These are phyloP conservation scores for Crucibulum laeve DNA, from an alignment of 768 basidiomycete species.

Conservation along the genomic window DNA sequence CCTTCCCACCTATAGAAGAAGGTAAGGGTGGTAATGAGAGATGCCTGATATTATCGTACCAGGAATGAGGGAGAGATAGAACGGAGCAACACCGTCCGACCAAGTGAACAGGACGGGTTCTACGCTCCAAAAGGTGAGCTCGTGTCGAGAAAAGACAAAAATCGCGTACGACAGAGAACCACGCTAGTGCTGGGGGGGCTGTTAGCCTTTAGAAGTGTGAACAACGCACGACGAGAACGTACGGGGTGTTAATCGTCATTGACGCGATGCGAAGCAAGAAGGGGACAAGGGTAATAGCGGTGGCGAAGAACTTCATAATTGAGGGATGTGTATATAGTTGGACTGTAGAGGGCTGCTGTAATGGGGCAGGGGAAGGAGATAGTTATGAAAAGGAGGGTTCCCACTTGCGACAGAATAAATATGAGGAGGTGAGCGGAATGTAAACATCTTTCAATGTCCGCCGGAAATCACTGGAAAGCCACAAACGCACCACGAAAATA, in stretches of 20 bases:
- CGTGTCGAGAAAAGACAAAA: conserved; percentile 2
- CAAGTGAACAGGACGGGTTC: conserved; percentile 59
- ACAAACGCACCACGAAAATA: background rate
- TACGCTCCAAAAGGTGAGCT: conserved; percentile 17
- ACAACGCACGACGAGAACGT: conserved; percentile 30
- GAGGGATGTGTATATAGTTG: conserved; percentile 4
- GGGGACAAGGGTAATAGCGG: conserved; percentile 29
- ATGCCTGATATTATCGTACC: conserved; percentile 34
- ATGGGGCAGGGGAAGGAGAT: conserved; percentile 10
- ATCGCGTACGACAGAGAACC: conserved; percentile 48
- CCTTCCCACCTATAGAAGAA: conserved; percentile 42
- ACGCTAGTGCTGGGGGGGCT: conserved; percentile 15
- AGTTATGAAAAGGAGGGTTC: background rate
- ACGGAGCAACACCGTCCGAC: conserved; percentile 49
- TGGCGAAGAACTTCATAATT: conserved; percentile 34
- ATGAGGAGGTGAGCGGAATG: conserved; percentile 6
- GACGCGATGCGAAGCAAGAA: conserved; percentile 31
- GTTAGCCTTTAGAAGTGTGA: conserved; percentile 1
- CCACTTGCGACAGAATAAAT: background rate
- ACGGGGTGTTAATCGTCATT: conserved; percentile 70
- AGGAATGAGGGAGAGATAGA: conserved; percentile 56
- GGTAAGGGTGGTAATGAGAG: background rate
- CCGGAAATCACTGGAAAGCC: too few relatives aligned
- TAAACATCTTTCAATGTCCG: conserved; percentile 28
- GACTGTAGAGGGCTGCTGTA: conserved; percentile 7